Conservation (phyloP, 495 filamentous ascomycete genomes). For the Rusavskia elegans region DNA sequence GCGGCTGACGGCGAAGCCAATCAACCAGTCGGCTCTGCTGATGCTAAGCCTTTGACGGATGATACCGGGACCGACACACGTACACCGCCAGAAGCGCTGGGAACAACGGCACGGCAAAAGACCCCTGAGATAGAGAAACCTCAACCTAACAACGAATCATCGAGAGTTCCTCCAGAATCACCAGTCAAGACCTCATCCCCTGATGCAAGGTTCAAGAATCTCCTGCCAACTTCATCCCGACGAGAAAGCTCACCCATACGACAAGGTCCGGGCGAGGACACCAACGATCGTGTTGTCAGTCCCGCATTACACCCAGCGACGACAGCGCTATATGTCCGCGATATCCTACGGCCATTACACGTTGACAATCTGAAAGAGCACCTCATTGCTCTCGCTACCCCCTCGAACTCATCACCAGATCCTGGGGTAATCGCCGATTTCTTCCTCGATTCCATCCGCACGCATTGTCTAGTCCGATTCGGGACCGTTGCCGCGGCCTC, state of each 20-base stretch:
- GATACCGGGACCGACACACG: not conserved
- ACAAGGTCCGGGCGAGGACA: constrained; percentile 12
- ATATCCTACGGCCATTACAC: constrained; percentile 79
- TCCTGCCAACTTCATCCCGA: constrained; percentile 26
- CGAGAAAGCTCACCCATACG: constrained; percentile 3
- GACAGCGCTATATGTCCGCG: constrained; percentile 72
- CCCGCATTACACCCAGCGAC: constrained; percentile 76
- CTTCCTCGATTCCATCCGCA: constrained; percentile 70
- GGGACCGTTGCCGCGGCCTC: constrained; percentile 50
- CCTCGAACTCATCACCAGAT: constrained; percentile 32
- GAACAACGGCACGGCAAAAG: not conserved
- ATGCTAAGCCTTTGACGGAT: not conserved
- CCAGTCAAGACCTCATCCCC: constrained; percentile 3
- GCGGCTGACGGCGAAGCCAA: not conserved
- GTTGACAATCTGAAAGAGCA: constrained; percentile 45
- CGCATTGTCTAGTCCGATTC: constrained; percentile 73
- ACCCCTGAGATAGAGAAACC: not conserved
- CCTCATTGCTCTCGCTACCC: constrained; percentile 47
- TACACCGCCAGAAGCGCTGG: not conserved
- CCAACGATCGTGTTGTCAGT: constrained; percentile 31
- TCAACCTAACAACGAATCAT: not conserved
- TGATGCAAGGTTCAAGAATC: constrained; percentile 36
- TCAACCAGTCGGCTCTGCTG: not conserved
- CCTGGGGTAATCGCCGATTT: constrained; percentile 44
- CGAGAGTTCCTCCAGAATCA: constrained; percentile 3